phyloP scores from a whole-genome alignment of 1,139 yeast species.

The Taiozyma sp. region DNA sequence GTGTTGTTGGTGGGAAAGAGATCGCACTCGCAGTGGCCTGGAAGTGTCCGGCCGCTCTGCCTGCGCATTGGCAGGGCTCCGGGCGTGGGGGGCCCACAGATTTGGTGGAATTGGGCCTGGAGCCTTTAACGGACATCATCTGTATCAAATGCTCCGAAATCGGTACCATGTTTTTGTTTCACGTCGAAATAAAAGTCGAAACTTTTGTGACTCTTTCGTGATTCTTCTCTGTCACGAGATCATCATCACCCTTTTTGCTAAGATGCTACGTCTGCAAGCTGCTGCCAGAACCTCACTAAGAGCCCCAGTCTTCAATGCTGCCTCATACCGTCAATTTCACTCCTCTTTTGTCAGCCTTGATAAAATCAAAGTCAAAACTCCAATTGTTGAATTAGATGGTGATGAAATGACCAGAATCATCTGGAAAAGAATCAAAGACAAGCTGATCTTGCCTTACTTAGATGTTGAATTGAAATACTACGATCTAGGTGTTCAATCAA shows the following conservation, averaged over 20 bases:
- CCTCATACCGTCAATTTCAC: slow-evolving; percentile 7
- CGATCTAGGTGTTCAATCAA: slow-evolving; percentile 79
- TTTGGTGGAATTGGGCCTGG: not conserved
- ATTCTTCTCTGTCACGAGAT: not conserved
- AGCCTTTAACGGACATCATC: not conserved
- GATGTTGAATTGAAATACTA: slow-evolving; percentile 88
- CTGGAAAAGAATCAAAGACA: slow-evolving; percentile 81
- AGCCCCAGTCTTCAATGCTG: slow-evolving; percentile 9
- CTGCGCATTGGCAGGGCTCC: not conserved
- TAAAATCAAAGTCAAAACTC: slow-evolving; percentile 80
- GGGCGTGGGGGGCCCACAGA: not conserved
- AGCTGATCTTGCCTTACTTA: slow-evolving; percentile 78
- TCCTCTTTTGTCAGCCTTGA: slow-evolving; percentile 11
- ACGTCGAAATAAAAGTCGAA: not conserved
- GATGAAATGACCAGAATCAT: slow-evolving; percentile 95
- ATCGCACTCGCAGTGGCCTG: not conserved
- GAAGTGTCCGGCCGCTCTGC: not conserved
- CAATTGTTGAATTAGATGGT: slow-evolving; percentile 94
- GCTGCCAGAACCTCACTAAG: slow-evolving; percentile 15
- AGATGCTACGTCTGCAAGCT: slow-evolving; percentile 21
- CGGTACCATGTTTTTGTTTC: not conserved
- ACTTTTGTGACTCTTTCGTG: not conserved
- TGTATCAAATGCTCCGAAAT: not conserved
- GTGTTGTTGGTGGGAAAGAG: not conserved
- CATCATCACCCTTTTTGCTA: not conserved